Conservation (phyloP, 192 early-diverging fungal species). For the Coemansia sp. region DNA sequence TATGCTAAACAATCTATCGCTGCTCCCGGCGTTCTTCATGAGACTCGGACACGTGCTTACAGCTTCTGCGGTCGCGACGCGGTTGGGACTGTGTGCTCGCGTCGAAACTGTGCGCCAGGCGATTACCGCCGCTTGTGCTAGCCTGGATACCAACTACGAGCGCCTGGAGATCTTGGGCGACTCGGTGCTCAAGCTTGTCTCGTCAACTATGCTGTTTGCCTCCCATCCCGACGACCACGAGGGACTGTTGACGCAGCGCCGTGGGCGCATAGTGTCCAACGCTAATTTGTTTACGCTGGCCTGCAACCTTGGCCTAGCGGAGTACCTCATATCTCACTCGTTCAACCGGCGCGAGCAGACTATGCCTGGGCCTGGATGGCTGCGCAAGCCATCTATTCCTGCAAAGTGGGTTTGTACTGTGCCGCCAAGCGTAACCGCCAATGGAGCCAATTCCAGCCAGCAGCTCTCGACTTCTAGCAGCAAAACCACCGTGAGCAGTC, state of each 20-base stretch:
- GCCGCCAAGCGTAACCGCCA: background rate
- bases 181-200: slow-evolving; percentile 78
- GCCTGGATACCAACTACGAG: slow-evolving; percentile 74
- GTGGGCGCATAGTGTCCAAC: slow-evolving; percentile 77
- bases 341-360: slow-evolving; percentile 33
- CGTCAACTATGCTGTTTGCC: slow-evolving; percentile 74
- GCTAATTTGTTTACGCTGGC: slow-evolving; percentile 63
- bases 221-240: slow-evolving; percentile 72
- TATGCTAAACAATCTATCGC: slow-evolving; percentile 30
- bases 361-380: slow-evolving; percentile 43
- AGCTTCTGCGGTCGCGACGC: slow-evolving; percentile 42
- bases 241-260: slow-evolving; percentile 70
- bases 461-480: background rate
- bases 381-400: slow-evolving; percentile 21
- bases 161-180: slow-evolving; percentile 88
- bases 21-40: slow-evolving; percentile 64
- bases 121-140: slow-evolving; percentile 70
- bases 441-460: background rate
- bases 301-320: slow-evolving; percentile 53
- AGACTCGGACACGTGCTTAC: slow-evolving; percentile 61
- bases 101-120: slow-evolving; percentile 61
- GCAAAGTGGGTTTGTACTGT: slow-evolving; percentile 19
- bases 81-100: slow-evolving; percentile 40
- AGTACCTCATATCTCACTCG: slow-evolving; percentile 50
- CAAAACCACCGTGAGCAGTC: background rate